phyloP scores from a whole-genome alignment of 768 basidiomycete genomes.

The Hygrocybe punicea region DNA sequence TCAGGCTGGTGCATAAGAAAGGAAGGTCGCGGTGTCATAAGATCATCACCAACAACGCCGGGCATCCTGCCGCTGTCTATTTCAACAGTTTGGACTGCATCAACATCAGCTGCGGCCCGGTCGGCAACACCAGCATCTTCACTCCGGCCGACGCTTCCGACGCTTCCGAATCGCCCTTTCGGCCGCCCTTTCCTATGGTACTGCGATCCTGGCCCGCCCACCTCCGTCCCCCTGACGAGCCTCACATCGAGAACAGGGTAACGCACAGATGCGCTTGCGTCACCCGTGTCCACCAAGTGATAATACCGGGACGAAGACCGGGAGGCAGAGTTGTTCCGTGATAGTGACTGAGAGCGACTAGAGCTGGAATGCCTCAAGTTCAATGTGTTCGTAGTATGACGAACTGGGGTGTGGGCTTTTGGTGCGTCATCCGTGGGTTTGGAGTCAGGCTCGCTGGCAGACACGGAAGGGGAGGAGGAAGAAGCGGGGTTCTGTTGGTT shows the following conservation, averaged over 20 bases:
- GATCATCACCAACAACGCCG: too few relatives aligned
- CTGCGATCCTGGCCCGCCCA: not conserved
- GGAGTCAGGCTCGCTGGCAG: constrained; percentile 24
- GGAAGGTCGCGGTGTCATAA: not conserved
- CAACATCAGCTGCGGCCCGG: too few relatives aligned
- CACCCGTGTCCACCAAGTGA: not conserved
- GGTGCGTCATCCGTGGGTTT: constrained; percentile 11
- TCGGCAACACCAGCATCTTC: not conserved
- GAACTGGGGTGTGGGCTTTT: constrained; percentile 11
- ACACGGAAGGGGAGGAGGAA: constrained; percentile 25
- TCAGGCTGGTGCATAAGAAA: not conserved
- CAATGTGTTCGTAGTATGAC: constrained; percentile 13
- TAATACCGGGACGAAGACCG: constrained; percentile 5
- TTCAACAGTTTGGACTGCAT: too few relatives aligned
- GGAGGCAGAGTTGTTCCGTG: constrained; percentile 9
- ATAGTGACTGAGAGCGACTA: constrained; percentile 11
- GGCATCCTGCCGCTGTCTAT: too few relatives aligned
- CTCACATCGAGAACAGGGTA: not conserved
- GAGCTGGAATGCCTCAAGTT: not conserved
- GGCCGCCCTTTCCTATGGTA: not conserved
- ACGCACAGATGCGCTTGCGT: not conserved
- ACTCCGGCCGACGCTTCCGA: not conserved
- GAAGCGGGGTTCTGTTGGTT: constrained; percentile 29
- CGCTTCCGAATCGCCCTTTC: not conserved
- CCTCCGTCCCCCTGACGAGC: constrained; percentile 1